phyloP scores from a whole-genome alignment of 1,139 yeast species.

The Petasospora rhodanensis region DNA sequence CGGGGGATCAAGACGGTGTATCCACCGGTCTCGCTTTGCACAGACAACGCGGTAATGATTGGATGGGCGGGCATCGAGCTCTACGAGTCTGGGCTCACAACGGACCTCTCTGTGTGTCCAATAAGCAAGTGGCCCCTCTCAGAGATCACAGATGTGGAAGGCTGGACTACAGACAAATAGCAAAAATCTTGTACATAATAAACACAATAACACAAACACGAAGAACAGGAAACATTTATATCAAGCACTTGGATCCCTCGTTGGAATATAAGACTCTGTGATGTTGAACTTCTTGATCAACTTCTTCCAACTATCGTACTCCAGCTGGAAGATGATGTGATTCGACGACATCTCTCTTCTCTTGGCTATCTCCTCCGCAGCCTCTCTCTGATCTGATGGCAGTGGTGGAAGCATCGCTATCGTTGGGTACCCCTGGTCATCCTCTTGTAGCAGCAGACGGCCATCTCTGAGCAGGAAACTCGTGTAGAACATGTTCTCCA shows the following conservation, averaged over 20 bases:
- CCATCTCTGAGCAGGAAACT: conserved; percentile 80
- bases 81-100: conserved; percentile 38
- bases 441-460: conserved; percentile 47
- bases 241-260: no score
- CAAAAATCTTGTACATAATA: background rate
- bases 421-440: conserved; percentile 48
- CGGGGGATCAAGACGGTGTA: conserved; percentile 38
- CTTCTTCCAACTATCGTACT: conserved; percentile 57
- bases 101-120: conserved; percentile 53
- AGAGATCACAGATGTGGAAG: conserved; percentile 41
- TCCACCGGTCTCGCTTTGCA: conserved; percentile 72
- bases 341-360: conserved; percentile 32
- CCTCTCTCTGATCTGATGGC: conserved; percentile 24
- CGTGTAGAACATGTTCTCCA: conserved; percentile 78
- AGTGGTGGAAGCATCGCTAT: conserved; percentile 28
- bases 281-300: conserved; percentile 49
- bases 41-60: conserved; percentile 96
- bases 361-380: conserved; percentile 27
- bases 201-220: conserved; percentile 1
- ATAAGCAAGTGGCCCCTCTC: conserved; percentile 72
- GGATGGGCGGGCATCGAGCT: conserved; percentile 96
- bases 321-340: conserved; percentile 72
- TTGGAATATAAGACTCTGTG: conserved; percentile 50
- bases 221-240: no score
- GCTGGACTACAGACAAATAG: conserved; percentile 39